Conservation (phyloP, 2,329 filamentous ascomycete species). For the Bipolaris sorokiniana region DNA sequence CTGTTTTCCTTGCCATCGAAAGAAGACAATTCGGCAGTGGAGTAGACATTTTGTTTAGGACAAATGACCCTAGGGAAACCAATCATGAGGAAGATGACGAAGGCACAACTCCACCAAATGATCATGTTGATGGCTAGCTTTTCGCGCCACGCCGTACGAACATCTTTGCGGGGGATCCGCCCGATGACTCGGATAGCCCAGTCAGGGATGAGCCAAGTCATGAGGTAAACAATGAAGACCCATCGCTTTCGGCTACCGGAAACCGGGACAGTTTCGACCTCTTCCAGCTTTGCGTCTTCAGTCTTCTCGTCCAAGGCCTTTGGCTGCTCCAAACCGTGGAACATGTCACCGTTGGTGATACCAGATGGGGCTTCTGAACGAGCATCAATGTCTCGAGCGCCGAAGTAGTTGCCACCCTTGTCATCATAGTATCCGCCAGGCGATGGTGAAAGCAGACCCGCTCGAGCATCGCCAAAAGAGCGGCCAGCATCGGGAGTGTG, state of each 20-base stretch:
- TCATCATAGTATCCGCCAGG: slow-evolving; percentile 73
- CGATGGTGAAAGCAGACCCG: slow-evolving; percentile 61
- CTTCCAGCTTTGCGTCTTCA: slow-evolving; percentile 86
- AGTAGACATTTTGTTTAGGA: slow-evolving; percentile 88
- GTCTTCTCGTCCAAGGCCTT: slow-evolving; percentile 95
- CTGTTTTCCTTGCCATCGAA: slow-evolving; percentile 74
- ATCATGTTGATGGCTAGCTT: slow-evolving; percentile 98
- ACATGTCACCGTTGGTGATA: slow-evolving; percentile 91
- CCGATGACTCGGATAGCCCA: slow-evolving; percentile 78
- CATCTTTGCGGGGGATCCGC: slow-evolving; percentile 88
- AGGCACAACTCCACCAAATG: slow-evolving; percentile 85
- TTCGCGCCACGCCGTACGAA: slow-evolving; percentile 92
- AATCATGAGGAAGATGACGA: slow-evolving; percentile 87
- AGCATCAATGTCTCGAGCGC: slow-evolving; percentile 76
- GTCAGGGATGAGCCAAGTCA: slow-evolving; percentile 90
- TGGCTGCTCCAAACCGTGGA: slow-evolving; percentile 91
- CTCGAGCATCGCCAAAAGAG: slow-evolving; percentile 65
- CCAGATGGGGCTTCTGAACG: slow-evolving; percentile 96
- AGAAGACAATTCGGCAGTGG: slow-evolving; percentile 72
- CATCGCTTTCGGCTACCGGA: slow-evolving; percentile 86
- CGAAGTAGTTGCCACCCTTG: slow-evolving; percentile 83
- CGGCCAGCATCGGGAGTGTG: slow-evolving; percentile 61
- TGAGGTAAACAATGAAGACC: slow-evolving; percentile 79
- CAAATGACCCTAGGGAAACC: slow-evolving; percentile 87
- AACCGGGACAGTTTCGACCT: slow-evolving; percentile 83